These are phyloP conservation scores for Thozetella sp. DNA, from an alignment of 495 filamentous ascomycete genomes.

Conservation along the genomic window DNA sequence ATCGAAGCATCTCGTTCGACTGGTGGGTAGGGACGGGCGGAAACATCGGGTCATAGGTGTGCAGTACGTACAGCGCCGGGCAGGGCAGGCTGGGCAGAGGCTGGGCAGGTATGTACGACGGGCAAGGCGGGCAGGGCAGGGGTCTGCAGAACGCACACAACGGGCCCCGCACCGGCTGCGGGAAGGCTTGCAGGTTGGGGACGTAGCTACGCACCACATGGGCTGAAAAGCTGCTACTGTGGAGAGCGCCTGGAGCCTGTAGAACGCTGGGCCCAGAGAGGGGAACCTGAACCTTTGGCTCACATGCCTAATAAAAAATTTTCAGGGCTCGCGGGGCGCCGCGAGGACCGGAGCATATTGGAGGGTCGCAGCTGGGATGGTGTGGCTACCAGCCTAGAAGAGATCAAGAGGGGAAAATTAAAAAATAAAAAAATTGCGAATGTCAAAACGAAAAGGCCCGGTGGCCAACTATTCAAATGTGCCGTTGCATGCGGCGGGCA, in stretches of 20 bases:
- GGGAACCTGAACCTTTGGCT: slow-evolving; percentile 14
- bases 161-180: neutral
- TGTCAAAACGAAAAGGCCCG: too few species aligned
- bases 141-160: neutral
- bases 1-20: neutral
- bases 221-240: neutral
- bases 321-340: slow-evolving; percentile 12
- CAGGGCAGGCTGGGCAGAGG: too few species aligned
- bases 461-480: too few species aligned
- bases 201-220: neutral
- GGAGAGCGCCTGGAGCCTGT: neutral
- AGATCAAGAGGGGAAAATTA: too few species aligned
- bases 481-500: too few species aligned
- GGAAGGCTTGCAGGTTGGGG: neutral
- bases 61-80: neutral
- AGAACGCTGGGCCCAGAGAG: neutral
- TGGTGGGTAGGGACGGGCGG: neutral
- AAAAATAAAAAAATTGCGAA: too few species aligned
- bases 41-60: neutral
- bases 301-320: slow-evolving; percentile 28
- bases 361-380: too few species aligned
- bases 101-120: too few species aligned
- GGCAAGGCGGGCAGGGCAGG: neutral
- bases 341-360: slow-evolving; percentile 10
- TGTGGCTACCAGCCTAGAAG: too few species aligned